Evolutionary conservation across 345 rosid species (phyloP).

Genomic region (Dovyalis caffra): DNA sequence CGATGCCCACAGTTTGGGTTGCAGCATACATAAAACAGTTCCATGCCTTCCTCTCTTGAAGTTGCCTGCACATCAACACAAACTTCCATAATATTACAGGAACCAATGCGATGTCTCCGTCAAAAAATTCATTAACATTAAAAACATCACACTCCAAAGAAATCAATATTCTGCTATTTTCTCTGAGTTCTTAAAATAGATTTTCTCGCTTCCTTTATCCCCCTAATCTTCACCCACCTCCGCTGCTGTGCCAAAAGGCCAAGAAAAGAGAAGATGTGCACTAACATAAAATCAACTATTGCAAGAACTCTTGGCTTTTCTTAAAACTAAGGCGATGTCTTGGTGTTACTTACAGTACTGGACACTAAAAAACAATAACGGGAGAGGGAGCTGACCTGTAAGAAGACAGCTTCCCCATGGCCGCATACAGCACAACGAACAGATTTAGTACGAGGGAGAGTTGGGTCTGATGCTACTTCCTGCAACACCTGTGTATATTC

Average conservation of each 20-base stretch:
- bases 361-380: not conserved
- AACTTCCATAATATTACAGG: not conserved
- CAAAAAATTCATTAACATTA: not conserved
- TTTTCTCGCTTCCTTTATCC: too few species aligned
- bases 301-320: too few species aligned
- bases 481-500: conserved; percentile 54
- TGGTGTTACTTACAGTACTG: not conserved
- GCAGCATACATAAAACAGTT: conserved; percentile 78
- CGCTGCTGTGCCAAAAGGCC: too few species aligned
- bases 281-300: too few species aligned
- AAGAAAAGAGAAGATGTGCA: too few species aligned
- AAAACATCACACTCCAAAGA: not conserved
- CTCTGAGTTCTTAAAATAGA: too few species aligned
- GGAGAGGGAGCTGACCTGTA: conserved; percentile 37
- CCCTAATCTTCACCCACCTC: too few species aligned
- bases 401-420: conserved; percentile 60
- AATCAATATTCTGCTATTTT: not conserved
- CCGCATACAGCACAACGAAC: conserved; percentile 49
- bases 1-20: conserved; percentile 63
- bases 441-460: conserved; percentile 62
- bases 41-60: conserved; percentile 81
- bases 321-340: not conserved
- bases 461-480: conserved; percentile 63
- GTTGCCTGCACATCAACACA: conserved; percentile 24
- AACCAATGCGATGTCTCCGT: not conserved